Percentiles rank a stretch among this genome's conserved stretches.
phyloP scores from a whole-genome alignment of 2,329 filamentous ascomycete species.

The Cladosporium sp. region DNA sequence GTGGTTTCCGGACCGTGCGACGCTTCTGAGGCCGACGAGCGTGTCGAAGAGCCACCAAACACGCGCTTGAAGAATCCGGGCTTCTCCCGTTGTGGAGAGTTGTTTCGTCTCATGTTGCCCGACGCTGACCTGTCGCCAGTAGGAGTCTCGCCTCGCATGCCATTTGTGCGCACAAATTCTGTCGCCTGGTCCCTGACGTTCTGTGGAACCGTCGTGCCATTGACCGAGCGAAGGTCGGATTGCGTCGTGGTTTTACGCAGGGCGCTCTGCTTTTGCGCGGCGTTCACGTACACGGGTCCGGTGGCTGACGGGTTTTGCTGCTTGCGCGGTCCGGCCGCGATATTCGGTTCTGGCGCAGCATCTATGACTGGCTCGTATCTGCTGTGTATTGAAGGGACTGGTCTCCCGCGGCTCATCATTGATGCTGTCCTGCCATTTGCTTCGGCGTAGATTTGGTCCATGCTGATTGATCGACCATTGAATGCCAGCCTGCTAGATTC shows the following conservation, averaged over 20 bases:
- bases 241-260: constrained; percentile 37
- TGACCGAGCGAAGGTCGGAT: constrained; percentile 31
- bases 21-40: constrained; percentile 2
- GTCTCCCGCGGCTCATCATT: constrained; percentile 45
- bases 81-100: constrained; percentile 52
- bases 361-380: constrained; percentile 60
- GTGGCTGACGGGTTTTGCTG: constrained; percentile 41
- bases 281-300: constrained; percentile 38
- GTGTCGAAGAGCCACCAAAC: constrained; percentile 59
- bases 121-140: constrained; percentile 18
- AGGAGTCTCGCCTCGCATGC: constrained; percentile 33
- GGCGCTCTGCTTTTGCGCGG: constrained; percentile 28
- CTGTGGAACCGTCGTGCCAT: constrained; percentile 34
- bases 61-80: constrained; percentile 92
- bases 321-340: constrained; percentile 74
- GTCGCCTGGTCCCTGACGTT: constrained; percentile 49
- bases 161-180: constrained; percentile 51
- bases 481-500: constrained; percentile 57
- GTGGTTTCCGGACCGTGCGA: background rate
- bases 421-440: constrained; percentile 32
- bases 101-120: constrained; percentile 37
- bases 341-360: constrained; percentile 80
- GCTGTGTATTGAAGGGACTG: constrained; percentile 47
- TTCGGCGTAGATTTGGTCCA: constrained; percentile 64
- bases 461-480: constrained; percentile 65